These are phyloP conservation scores for Jamesozyma hellenica DNA, from an alignment of 805 yeast genomes.

Conservation along the genomic window DNA sequence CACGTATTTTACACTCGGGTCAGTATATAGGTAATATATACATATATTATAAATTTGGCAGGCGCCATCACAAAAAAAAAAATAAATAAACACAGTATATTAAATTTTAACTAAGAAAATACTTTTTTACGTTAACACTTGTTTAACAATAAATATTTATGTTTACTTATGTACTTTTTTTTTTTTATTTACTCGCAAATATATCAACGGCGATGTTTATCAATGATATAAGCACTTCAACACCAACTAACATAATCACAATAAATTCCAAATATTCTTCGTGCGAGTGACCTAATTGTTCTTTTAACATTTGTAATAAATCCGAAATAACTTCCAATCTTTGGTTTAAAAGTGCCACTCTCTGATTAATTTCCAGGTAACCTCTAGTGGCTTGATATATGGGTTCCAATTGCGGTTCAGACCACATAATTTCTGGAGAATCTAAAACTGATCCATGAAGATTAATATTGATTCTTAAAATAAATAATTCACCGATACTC, in stretches of 20 bases:
- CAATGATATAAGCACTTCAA: slow-evolving; percentile 81
- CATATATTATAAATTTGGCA: too few species aligned
- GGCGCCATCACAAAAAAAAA: too few species aligned
- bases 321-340: slow-evolving; percentile 90
- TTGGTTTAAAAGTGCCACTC: slow-evolving; percentile 83
- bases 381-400: slow-evolving; percentile 96
- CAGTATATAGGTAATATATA: too few species aligned
- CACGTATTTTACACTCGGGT: too few species aligned
- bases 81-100: too few species aligned
- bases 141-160: too few species aligned
- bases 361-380: slow-evolving; percentile 85
- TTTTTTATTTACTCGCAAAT: slow-evolving; percentile 24
- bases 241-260: slow-evolving; percentile 83
- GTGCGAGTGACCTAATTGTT: slow-evolving; percentile 90
- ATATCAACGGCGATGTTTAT: slow-evolving; percentile 65
- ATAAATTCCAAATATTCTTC: slow-evolving; percentile 86
- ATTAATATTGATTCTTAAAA: slow-evolving; percentile 71
- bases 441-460: slow-evolving; percentile 83
- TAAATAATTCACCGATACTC: slow-evolving; percentile 90
- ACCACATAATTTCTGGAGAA: slow-evolving; percentile 98
- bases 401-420: slow-evolving; percentile 96
- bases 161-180: too few species aligned
- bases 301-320: slow-evolving; percentile 89
- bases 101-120: too few species aligned
- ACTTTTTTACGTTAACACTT: too few species aligned